phyloP scores from a whole-genome alignment of 306 rosid species.

The Cicer chorassanicum region DNA sequence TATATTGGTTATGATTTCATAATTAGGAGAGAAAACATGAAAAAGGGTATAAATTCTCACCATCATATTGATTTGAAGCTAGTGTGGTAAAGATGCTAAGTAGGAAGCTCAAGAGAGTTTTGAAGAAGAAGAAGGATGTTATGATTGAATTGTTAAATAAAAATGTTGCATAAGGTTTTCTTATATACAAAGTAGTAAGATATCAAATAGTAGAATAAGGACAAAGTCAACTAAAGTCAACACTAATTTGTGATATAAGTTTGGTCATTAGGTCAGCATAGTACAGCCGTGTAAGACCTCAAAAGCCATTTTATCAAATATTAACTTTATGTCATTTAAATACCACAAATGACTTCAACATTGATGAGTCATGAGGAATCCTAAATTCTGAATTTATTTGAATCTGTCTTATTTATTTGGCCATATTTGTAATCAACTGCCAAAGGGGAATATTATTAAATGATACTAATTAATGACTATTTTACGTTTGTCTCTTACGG shows the following conservation, averaged over 20 bases:
- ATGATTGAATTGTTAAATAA: background rate
- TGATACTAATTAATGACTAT: too few relatives aligned
- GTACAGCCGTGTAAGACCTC: conserved; percentile 25
- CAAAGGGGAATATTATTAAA: too few relatives aligned
- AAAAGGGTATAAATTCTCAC: conserved; percentile 22
- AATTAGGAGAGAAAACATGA: background rate
- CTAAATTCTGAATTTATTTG: background rate
- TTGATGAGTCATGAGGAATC: background rate
- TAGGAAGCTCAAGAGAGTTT: background rate
- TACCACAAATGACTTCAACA: background rate
- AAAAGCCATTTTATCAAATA: conserved; percentile 27
- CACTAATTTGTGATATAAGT: background rate
- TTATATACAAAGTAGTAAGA: conserved; percentile 9
- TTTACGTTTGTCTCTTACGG: too few relatives aligned
- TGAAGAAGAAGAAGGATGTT: background rate
- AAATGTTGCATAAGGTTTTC: background rate
- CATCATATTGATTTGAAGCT: conserved; percentile 46
- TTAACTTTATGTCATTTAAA: conserved; percentile 1
- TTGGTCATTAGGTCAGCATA: conserved; percentile 32
- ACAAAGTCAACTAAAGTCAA: conserved; percentile 40
- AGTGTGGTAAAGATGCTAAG: background rate
- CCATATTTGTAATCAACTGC: background rate
- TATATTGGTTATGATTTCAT: background rate
- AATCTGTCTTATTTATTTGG: background rate
- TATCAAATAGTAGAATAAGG: background rate